phyloP scores from a whole-genome alignment of 2,329 filamentous ascomycete species.

The Arthrobotrys entomopaga region DNA sequence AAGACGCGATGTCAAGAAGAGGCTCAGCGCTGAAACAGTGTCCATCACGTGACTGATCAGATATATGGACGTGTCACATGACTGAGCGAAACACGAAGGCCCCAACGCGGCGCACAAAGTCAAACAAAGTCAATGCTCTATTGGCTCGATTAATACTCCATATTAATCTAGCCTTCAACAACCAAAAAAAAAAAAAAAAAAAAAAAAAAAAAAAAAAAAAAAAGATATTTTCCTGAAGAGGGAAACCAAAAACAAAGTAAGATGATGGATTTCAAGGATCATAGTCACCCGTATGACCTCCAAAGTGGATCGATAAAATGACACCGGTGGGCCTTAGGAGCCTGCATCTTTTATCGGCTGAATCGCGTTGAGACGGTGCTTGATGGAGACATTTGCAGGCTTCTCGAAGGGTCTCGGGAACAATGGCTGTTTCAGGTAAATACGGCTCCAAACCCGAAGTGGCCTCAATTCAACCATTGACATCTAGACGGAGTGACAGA shows the following conservation, averaged over 20 bases:
- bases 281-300: neutral
- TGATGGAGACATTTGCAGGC: constrained; percentile 31
- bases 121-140: neutral
- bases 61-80: no score
- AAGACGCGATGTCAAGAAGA: constrained; percentile 27
- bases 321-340: constrained; percentile 30
- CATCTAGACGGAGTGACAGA: constrained; percentile 28
- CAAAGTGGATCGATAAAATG: neutral
- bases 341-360: constrained; percentile 30
- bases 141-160: constrained; percentile 5
- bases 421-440: constrained; percentile 47
- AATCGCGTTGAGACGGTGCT: constrained; percentile 16
- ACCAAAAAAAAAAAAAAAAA: neutral
- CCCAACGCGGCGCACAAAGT: no score
- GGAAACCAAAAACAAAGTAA: no score
- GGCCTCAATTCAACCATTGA: constrained; percentile 10
- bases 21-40: constrained; percentile 28
- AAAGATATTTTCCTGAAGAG: no score
- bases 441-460: constrained; percentile 24
- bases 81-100: no score
- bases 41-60: no score
- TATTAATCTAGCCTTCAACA: neutral
- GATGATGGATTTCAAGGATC: neutral
- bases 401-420: constrained; percentile 50
- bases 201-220: no score